These are phyloP conservation scores for Cenchrus purpureus DNA, from an alignment of 176 grass and related monocot genomes.

Conservation along the genomic window DNA sequence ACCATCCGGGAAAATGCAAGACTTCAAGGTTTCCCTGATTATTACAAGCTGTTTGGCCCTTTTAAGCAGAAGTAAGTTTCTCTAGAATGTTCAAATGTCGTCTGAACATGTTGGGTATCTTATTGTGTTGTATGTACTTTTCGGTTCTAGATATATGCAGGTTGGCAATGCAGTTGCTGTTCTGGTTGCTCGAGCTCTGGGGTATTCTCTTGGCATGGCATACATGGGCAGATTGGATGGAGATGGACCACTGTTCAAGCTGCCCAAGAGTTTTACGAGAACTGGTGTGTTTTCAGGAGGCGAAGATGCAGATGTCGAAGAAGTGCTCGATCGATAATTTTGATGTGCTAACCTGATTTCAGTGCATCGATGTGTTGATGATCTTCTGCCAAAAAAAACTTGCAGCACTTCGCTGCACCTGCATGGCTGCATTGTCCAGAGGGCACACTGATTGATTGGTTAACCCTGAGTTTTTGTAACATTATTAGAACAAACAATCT, in stretches of 20 bases:
- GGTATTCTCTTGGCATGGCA: conserved; percentile 32
- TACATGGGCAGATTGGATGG: conserved; percentile 8
- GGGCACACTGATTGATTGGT: neutral
- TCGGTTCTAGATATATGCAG: conserved; percentile 38
- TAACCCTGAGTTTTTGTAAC: neutral
- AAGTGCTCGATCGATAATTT: neutral
- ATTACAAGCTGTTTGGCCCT: conserved; percentile 50
- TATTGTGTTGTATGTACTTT: neutral
- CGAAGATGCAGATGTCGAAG: conserved; percentile 3
- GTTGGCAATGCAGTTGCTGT: conserved; percentile 45
- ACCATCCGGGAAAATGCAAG: conserved; percentile 67
- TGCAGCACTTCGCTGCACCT: neutral
- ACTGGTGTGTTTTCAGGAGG: neutral
- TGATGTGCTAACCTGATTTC: neutral
- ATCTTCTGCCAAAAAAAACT: neutral
- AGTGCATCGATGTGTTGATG: neutral
- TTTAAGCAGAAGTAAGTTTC: conserved; percentile 59
- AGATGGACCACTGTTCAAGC: neutral
- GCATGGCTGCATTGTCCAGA: neutral
- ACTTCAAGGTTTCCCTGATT: conserved; percentile 66
- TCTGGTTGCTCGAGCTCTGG: conserved; percentile 34
- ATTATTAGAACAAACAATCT: neutral
- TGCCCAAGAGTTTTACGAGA: conserved; percentile 9
- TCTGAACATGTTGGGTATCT: neutral
- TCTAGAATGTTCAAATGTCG: neutral